Evolutionary conservation across 1,284 basidiomycete genomes (phyloP).

Genomic region (Exobasidium cylindrosporum): DNA sequence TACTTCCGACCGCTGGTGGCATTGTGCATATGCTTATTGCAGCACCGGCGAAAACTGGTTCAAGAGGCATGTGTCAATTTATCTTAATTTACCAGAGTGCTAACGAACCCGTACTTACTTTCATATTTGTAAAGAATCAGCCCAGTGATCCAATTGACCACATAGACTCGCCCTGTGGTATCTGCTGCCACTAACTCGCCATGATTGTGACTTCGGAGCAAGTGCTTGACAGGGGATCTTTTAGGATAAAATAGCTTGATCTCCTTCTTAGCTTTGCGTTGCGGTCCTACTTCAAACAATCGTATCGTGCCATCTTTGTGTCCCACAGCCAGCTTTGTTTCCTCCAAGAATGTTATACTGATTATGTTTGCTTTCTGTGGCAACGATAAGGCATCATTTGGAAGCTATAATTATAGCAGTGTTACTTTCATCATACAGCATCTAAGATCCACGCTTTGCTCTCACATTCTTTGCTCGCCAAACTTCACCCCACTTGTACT

Average conservation of each 20-base stretch:
- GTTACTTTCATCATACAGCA: neutral
- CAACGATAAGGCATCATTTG: slow-evolving; percentile 39
- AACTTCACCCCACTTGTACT: slow-evolving; percentile 38
- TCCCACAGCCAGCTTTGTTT: neutral
- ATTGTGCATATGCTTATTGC: slow-evolving; percentile 8
- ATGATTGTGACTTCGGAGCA: slow-evolving; percentile 22
- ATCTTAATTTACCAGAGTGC: no score
- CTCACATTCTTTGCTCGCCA: slow-evolving; percentile 42
- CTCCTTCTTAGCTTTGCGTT: slow-evolving; percentile 6
- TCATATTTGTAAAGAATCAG: slow-evolving; percentile 34
- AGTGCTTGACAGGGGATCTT: slow-evolving; percentile 27
- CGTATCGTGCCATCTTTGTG: neutral
- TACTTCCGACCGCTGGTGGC: neutral
- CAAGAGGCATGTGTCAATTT: neutral
- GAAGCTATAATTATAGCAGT: slow-evolving; percentile 17
- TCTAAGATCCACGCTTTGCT: neutral
- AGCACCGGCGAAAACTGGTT: slow-evolving; percentile 13
- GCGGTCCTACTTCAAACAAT: neutral
- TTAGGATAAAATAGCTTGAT: slow-evolving; percentile 23
- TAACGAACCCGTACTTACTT: no score
- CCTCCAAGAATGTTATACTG: slow-evolving; percentile 23
- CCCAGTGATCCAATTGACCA: slow-evolving; percentile 30
- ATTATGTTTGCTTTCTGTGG: slow-evolving; percentile 38
- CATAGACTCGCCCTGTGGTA: slow-evolving; percentile 30
- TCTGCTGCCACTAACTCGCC: slow-evolving; percentile 37